Evolutionary conservation across 768 basidiomycete genomes (phyloP), one percentile per base, ranked within the genome.

Genomic region (Mycena chlorophos): DNA sequence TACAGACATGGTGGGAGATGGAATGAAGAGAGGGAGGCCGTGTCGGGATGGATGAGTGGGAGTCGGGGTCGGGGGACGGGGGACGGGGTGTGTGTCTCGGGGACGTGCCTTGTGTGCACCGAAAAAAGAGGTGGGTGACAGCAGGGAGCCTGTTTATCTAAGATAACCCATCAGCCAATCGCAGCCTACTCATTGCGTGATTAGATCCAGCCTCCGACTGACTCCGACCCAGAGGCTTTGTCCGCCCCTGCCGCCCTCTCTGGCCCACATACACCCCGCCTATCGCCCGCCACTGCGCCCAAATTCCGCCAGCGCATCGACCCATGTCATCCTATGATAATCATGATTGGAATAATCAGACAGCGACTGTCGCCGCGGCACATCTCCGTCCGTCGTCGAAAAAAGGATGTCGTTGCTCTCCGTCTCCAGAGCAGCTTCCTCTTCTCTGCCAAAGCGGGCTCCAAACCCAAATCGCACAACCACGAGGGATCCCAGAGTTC

Each of bases 121-220:
- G 49, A 20, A 43, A 52, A 52, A 49, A 48, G 51, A 23, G 30
- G 22, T 22, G 25, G 20, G n/a, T 38, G 23, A 25, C 19, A 20
- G 8, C 5, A 22, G 34, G 40, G 31, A 25, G 23, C 39, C 22
- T 40, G 17, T 47, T 53, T 58, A 58, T 58, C 56, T 58, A 51
- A 59, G 58, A 59, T 59, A 59, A 59, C 45, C 45, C 54, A 59
- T 55, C 58, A 59, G 22, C 58, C 58, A 59, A 59, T 59, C 53
- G 39, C 38, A 48, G 30, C 16, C 4, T 40, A 13, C 16, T 8
- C 51, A 52, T 52, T 49, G 22, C 26, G 25, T 17, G 39, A 52
- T 52, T 26, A 42, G 50, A 51, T 51, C 14, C 30, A 26, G 19
- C 3, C 23, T 51, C 31, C 22, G 16, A 8, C 45, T 13, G 12